phyloP scores from a whole-genome alignment of 257 asterid genomes.

The Solanum corneliomulleri region DNA sequence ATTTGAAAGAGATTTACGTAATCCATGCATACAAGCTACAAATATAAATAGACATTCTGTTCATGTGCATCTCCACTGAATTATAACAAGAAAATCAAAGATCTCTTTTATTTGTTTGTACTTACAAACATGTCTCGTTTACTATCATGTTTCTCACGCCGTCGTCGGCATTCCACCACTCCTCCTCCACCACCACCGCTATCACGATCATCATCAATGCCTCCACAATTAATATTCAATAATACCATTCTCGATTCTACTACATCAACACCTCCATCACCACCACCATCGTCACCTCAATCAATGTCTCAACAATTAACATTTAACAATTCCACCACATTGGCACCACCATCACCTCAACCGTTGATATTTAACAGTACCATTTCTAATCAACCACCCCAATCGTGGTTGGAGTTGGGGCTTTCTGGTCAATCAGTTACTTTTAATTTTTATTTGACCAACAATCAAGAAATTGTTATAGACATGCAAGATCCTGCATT shows the following conservation, averaged over 20 bases:
- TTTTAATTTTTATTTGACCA: background rate
- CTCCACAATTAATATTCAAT: background rate
- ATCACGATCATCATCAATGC: background rate
- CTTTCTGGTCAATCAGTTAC: background rate
- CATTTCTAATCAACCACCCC: background rate
- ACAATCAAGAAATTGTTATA: background rate
- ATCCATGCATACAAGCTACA: background rate
- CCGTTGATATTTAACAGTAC: background rate
- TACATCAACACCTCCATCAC: background rate
- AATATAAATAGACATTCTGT: background rate
- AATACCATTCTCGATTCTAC: background rate
- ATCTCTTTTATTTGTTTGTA: background rate
- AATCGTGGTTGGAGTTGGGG: background rate
- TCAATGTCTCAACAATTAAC: background rate
- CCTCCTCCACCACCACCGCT: background rate
- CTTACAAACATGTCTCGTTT: background rate
- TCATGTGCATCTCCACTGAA: background rate
- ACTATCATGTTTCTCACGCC: background rate
- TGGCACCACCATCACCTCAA: background rate
- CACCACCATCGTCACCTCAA: background rate
- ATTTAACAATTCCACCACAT: background rate
- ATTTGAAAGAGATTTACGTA: background rate
- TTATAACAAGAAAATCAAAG: background rate
- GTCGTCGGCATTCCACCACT: background rate
- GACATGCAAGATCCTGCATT: background rate